Percentiles rank a stretch among this genome's conserved stretches.
Conservation (phyloP, 1,284 basidiomycete genomes). For the Trametes pubescens region DNA sequence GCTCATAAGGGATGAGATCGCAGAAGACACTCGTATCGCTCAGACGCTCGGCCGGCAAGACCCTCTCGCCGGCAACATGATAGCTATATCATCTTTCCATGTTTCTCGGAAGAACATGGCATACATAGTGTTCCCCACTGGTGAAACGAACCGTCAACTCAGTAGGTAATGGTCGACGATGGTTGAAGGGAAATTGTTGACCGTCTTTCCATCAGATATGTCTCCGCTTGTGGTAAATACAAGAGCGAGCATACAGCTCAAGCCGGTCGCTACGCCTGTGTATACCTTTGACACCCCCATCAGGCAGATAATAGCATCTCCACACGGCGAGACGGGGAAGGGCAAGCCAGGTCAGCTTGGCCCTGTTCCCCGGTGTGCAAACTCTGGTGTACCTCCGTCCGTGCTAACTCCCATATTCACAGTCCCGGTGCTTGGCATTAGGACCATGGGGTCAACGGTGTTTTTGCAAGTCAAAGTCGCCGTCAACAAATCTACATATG, state of each 20-base stretch:
- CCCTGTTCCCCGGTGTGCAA: background rate
- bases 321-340: constrained; percentile 15
- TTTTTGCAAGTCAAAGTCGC: constrained; percentile 29
- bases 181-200: background rate
- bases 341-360: constrained; percentile 15
- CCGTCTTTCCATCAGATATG: constrained; percentile 51
- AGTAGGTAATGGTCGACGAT: constrained; percentile 52
- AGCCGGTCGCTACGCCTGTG: constrained; percentile 51
- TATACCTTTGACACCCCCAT: constrained; percentile 61
- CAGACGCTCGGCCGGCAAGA: constrained; percentile 55
- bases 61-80: constrained; percentile 60
- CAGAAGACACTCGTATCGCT: constrained; percentile 50
- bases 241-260: constrained; percentile 46
- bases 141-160: constrained; percentile 61
- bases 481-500: constrained; percentile 1
- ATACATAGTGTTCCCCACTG: constrained; percentile 67
- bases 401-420: background rate
- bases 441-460: constrained; percentile 30
- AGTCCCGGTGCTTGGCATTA: constrained; percentile 33
- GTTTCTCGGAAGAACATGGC: constrained; percentile 39
- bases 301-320: constrained; percentile 36
- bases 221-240: constrained; percentile 50
- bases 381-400: background rate
- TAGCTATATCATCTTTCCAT: constrained; percentile 51
- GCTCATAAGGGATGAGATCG: constrained; percentile 63